These are phyloP conservation scores for Termitomyces sp. DNA, from an alignment of 768 basidiomycete species.

Conservation along the genomic window DNA sequence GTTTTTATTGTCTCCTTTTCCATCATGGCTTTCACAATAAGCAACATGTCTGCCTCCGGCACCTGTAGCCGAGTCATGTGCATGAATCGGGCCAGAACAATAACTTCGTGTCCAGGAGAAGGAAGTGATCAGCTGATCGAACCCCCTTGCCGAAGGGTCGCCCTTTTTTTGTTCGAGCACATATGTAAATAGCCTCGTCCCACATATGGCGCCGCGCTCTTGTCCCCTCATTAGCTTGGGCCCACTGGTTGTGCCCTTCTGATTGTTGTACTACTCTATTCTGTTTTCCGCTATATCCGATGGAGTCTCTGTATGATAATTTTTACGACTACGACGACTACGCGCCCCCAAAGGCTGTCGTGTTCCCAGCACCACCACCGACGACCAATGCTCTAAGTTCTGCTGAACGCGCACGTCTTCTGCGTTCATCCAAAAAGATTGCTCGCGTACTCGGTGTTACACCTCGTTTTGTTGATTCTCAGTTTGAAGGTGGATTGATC, in stretches of 20 bases:
- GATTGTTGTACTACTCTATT: neutral
- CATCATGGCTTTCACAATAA: neutral
- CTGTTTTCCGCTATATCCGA: neutral
- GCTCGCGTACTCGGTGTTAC: constrained; percentile 55
- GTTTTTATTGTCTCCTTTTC: neutral
- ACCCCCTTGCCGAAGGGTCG: neutral
- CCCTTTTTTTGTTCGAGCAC: constrained; percentile 5
- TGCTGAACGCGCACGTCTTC: constrained; percentile 50
- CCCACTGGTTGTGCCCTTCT: constrained; percentile 7
- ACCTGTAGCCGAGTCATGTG: neutral
- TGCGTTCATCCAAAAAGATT: constrained; percentile 59
- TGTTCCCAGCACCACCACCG: constrained; percentile 50
- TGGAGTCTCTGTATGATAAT: constrained; percentile 4
- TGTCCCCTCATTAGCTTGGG: constrained; percentile 5
- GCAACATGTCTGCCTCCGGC: neutral
- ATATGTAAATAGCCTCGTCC: constrained; percentile 7
- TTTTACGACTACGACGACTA: constrained; percentile 2
- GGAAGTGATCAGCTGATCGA: constrained; percentile 8
- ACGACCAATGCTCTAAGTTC: constrained; percentile 54
- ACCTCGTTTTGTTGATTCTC: constrained; percentile 51
- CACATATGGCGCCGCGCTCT: constrained; percentile 2
- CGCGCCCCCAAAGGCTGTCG: constrained; percentile 16
- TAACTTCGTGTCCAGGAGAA: constrained; percentile 1
- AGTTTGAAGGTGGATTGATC: constrained; percentile 19
- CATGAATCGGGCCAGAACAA: constrained; percentile 5